Base-by-base conservation (phyloP, 768 basidiomycete genomes). In the Vararia minispora region DNA sequence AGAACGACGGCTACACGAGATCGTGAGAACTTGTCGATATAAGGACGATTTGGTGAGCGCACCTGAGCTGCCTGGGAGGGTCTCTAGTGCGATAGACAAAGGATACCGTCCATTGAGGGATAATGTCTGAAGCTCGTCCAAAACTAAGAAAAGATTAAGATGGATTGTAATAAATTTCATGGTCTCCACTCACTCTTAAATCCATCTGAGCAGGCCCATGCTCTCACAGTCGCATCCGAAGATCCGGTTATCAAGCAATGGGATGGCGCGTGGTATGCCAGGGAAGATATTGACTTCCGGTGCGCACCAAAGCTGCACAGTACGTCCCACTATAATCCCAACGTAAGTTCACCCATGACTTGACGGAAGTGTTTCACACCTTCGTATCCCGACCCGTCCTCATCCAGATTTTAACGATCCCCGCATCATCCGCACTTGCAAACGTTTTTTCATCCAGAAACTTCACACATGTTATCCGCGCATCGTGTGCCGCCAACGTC, bases 321-420 rank as follows among this genome's bases (percentile, higher is more conserved):
- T n/a, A n/a, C n/a, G n/a, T n/a, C n/a, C n/a, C n/a, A n/a, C n/a
- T n/a, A n/a, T n/a, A n/a, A n/a, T n/a, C n/a, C n/a, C n/a, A n/a
- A n/a, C n/a, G n/a, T n/a, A n/a, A n/a, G n/a, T n/a, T n/a, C n/a
- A n/a, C n/a, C n/a, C n/a, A n/a, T n/a, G n/a, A n/a, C n/a, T n/a
- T n/a, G n/a, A n/a, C n/a, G n/a, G n/a, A n/a, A n/a, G n/a, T n/a
- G n/a, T n/a, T n/a, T n/a, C n/a, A n/a, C n/a, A n/a, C n/a, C n/a
- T n/a, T n/a, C n/a, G n/a, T n/a, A n/a, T n/a, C n/a, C n/a, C n/a
- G n/a, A n/a, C n/a, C n/a, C n/a, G n/a, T n/a, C n/a, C n/a, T n/a
- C n/a, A n/a, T 57, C 88, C 88, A 97, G 20, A 87, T 62, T 56
- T 84, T 88, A 29, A 92, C 67, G 1, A 61, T 60, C 1, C 94